Percentiles rank a stretch among this genome's conserved stretches.
Evolutionary conservation across 2,329 filamentous ascomycete species (phyloP).

Genomic region (Fusarium stilboides): DNA sequence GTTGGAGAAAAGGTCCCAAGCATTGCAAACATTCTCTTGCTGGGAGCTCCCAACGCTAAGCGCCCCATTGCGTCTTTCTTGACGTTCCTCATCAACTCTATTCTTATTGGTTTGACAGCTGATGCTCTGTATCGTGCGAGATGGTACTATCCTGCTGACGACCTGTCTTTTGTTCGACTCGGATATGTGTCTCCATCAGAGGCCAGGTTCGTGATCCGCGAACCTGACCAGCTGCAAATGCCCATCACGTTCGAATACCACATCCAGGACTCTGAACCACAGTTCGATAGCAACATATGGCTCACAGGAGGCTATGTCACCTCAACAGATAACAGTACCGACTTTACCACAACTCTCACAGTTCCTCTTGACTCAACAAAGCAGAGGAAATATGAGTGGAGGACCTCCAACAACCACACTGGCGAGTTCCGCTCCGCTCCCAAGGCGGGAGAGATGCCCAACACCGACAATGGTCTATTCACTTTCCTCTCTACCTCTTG

Average conservation of each 20-base stretch:
- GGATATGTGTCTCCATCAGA: conserved; percentile 87
- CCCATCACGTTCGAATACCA: conserved; percentile 81
- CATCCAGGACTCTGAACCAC: conserved; percentile 65
- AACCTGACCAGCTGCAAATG: conserved; percentile 82
- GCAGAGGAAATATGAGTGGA: conserved; percentile 85
- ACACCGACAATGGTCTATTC: conserved; percentile 77
- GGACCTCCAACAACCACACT: conserved; percentile 86
- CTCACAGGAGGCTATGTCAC: conserved; percentile 75
- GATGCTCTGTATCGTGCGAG: conserved; percentile 85
- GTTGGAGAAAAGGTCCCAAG: conserved; percentile 70
- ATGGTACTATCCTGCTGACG: conserved; percentile 77
- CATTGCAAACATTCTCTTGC: conserved; percentile 77
- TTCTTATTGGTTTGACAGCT: conserved; percentile 76
- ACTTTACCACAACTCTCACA: conserved; percentile 82
- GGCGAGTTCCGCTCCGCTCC: conserved; percentile 88
- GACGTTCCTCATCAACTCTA: conserved; percentile 80
- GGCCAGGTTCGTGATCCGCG: conserved; percentile 86
- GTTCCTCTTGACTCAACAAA: conserved; percentile 76
- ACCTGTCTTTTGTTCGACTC: conserved; percentile 87
- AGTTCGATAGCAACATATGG: conserved; percentile 74
- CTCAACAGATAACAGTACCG: conserved; percentile 80
- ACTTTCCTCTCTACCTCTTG: conserved; percentile 95
- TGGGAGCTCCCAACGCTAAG: conserved; percentile 81
- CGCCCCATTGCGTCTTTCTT: conserved; percentile 75
- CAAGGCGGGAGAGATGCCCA: conserved; percentile 73